Evolutionary conservation across 108 stramenopile species (phyloP).

Genomic region (Fragilaria radians): DNA sequence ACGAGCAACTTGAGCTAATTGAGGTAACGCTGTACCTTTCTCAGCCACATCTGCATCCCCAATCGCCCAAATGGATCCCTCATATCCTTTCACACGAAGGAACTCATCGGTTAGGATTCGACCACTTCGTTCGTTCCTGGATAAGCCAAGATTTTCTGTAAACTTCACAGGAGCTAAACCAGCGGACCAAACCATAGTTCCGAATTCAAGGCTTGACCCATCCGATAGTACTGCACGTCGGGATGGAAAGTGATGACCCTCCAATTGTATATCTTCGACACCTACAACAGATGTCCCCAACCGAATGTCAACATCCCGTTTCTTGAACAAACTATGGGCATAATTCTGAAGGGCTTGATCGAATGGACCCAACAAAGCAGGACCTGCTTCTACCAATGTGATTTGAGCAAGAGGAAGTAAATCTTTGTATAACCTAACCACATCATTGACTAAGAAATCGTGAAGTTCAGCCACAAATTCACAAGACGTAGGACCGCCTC

Average conservation of each 20-base stretch:
- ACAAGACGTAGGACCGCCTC: constrained; percentile 94
- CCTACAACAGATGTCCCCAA: constrained; percentile 59
- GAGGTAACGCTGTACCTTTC: constrained; percentile 57
- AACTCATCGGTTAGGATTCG: constrained; percentile 83
- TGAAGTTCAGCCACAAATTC: constrained; percentile 94
- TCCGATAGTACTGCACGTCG: constrained; percentile 66
- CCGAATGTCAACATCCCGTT: constrained; percentile 70
- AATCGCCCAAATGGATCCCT: constrained; percentile 85
- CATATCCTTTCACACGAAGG: constrained; percentile 73
- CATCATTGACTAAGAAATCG: constrained; percentile 86
- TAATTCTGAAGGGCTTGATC: constrained; percentile 75
- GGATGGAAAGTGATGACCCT: constrained; percentile 32
- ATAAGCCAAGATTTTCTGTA: constrained; percentile 5
- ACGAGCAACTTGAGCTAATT: constrained; percentile 84
- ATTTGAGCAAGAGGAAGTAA: constrained; percentile 65
- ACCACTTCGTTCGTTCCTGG: constrained; percentile 28
- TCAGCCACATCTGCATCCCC: constrained; percentile 82
- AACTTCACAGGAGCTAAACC: constrained; percentile 62
- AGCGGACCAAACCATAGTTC: constrained; percentile 90
- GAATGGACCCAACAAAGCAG: constrained; percentile 87
- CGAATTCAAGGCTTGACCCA: constrained; percentile 75
- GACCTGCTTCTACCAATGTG: constrained; percentile 89
- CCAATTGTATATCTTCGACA: constrained; percentile 37
- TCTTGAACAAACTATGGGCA: constrained; percentile 46
- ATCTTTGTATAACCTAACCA: constrained; percentile 82